Evolutionary conservation across 2,329 filamentous ascomycete species (phyloP).

Genomic region (Ophiostoma piceae): DNA sequence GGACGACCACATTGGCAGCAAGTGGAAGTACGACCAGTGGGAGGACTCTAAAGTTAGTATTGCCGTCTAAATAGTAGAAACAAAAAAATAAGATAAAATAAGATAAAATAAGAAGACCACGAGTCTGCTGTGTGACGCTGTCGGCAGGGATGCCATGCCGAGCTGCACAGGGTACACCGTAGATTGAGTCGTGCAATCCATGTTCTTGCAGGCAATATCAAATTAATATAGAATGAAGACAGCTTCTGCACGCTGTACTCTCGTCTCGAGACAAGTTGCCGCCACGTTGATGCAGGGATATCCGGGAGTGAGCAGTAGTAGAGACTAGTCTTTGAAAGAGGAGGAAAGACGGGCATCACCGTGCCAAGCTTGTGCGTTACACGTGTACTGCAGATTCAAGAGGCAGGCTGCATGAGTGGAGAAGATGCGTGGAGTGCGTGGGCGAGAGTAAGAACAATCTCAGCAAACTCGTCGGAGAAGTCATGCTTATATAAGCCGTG

Average conservation of each 20-base stretch:
- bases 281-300: conserved; percentile 5
- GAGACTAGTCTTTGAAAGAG: too few species aligned
- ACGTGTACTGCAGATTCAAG: conserved; percentile 21
- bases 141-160: neutral
- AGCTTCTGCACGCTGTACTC: neutral
- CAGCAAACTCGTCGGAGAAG: neutral
- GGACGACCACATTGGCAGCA: neutral
- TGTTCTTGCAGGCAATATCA: neutral
- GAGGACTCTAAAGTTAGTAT: neutral
- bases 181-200: neutral
- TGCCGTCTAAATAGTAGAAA: too few species aligned
- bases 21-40: conserved; percentile 7
- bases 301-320: neutral
- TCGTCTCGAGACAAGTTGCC: neutral
- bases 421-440: neutral
- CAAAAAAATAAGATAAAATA: too few species aligned
- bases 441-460: neutral
- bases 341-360: neutral
- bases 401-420: conserved; percentile 20
- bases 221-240: too few species aligned
- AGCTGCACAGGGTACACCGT: neutral
- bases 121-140: neutral
- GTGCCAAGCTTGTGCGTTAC: conserved; percentile 13
- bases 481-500: neutral
- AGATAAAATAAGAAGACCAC: neutral